phyloP scores from a whole-genome alignment of 2,329 filamentous ascomycete genomes.

The Mariannaea sp. region DNA sequence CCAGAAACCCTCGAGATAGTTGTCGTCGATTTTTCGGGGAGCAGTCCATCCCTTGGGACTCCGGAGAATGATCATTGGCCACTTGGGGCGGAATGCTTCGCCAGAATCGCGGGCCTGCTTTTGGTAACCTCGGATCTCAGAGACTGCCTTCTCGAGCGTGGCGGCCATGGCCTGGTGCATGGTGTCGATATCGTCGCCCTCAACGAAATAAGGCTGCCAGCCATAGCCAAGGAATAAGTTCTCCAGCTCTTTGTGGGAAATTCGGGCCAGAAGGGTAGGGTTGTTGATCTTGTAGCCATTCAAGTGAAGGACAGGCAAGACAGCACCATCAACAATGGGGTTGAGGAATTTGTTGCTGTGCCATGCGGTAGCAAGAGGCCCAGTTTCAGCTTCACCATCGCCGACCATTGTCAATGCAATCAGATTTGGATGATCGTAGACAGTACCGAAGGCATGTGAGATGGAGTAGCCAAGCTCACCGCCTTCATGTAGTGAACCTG shows the following conservation, averaged over 20 bases:
- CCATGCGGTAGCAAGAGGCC: constrained; percentile 78
- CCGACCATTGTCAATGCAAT: constrained; percentile 80
- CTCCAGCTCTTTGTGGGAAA: constrained; percentile 74
- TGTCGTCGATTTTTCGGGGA: constrained; percentile 71
- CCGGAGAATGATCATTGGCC: constrained; percentile 80
- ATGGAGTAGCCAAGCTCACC: constrained; percentile 83
- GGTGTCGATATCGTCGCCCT: constrained; percentile 71
- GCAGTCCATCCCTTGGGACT: constrained; percentile 82
- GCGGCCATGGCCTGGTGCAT: constrained; percentile 86
- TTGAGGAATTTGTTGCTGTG: constrained; percentile 84
- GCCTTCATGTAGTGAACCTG: constrained; percentile 77
- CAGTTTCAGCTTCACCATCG: constrained; percentile 81
- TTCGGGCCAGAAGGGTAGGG: constrained; percentile 73
- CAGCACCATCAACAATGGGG: constrained; percentile 76
- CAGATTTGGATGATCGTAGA: constrained; percentile 75
- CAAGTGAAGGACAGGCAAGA: constrained; percentile 76
- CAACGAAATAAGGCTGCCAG: constrained; percentile 80
- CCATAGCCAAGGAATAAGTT: constrained; percentile 74
- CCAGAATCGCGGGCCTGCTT: constrained; percentile 72
- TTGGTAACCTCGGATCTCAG: constrained; percentile 70
- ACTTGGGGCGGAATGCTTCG: constrained; percentile 71
- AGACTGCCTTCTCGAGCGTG: constrained; percentile 73
- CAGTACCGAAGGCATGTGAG: constrained; percentile 77
- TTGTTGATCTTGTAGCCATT: constrained; percentile 90
- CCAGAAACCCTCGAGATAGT: constrained; percentile 79